Evolutionary conservation across 2,329 filamentous ascomycete genomes (phyloP), one percentile per base, ranked within the genome.

Genomic region (Monosporascus sp.): DNA sequence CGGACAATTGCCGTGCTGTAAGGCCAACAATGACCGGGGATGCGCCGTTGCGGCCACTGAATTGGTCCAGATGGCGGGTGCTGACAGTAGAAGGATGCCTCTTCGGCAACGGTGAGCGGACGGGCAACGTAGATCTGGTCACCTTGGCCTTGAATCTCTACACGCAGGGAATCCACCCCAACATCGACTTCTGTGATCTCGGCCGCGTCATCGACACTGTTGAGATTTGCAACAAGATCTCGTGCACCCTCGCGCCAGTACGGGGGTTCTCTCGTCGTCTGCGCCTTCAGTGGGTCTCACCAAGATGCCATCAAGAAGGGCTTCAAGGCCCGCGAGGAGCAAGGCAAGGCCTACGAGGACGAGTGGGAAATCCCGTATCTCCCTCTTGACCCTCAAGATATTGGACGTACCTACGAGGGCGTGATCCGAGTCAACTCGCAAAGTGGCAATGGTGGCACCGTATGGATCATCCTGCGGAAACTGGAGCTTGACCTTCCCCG

Each of bases 371-470:
- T 97, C 39, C 93, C 93, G 0, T 97, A 97, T 68, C 85, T 97
- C 48, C 93, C 93, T 14, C 81, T 97, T 63, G 93, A 97, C 66
- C 93, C 93, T 5, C 81, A 88, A 65, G 93, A 97, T 66, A 96
- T 97, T 59, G 93, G 93, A 49, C 85, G 93, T 53, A 97, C 87
- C n/a, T 97, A 97, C 81, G 92, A 97, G 73, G 93, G 93, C 54
- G 88, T 97, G 67, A 97, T 97, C 68, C 89, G 93, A 55, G 93
- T 97, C 81, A 99, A 97, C 78, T 96, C 90, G 18, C 93, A 97
- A 70, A 90, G 85, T 63, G 93, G 93, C 60, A 97, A 99, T 76
- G 93, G 93, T 56, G 94, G 94, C 63, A 87, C 90, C 55, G 92
- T 93, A 49, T 97, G 90, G 89, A 89, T 97, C 67, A 92, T 97